Conservation (phyloP, 352 stramenopile genomes). For the Phytopythium aichiense region DNA sequence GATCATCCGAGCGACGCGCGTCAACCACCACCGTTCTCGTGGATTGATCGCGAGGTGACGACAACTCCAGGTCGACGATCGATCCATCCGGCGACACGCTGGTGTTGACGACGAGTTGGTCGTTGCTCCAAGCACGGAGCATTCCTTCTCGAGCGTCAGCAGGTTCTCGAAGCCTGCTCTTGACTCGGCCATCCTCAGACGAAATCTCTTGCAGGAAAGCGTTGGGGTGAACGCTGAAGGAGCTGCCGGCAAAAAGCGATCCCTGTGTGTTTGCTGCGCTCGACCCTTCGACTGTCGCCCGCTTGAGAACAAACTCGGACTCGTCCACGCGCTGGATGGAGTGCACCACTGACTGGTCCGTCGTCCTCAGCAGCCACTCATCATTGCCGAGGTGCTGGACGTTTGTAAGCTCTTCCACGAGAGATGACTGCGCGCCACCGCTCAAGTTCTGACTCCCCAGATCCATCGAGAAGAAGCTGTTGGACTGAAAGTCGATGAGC, state of each 20-base stretch:
- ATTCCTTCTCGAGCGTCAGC: constrained; percentile 15
- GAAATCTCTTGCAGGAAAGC: constrained; percentile 40
- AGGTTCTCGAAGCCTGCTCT: constrained; percentile 21
- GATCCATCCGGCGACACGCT: constrained; percentile 16
- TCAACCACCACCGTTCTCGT: constrained; percentile 47
- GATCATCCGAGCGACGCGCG: background rate
- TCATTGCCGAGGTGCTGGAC: constrained; percentile 32
- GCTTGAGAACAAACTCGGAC: constrained; percentile 28
- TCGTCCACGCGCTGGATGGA: constrained; percentile 17
- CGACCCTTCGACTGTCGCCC: constrained; percentile 14
- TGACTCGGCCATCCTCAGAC: background rate
- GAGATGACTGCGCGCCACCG: background rate
- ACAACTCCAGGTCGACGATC: constrained; percentile 38
- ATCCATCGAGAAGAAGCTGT: constrained; percentile 47
- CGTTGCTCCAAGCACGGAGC: constrained; percentile 23
- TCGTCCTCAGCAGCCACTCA: constrained; percentile 54
- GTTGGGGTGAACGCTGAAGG: constrained; percentile 27
- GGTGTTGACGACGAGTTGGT: constrained; percentile 20
- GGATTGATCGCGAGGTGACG: constrained; percentile 15
- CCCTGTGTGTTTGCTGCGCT: constrained; percentile 18
- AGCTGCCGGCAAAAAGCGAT: constrained; percentile 24
- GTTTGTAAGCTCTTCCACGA: constrained; percentile 23
- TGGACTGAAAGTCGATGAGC: constrained; percentile 38
- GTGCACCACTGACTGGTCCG: constrained; percentile 28
- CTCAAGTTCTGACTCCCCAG: constrained; percentile 14